Evolutionary conservation across 352 stramenopile genomes (phyloP).

Genomic region (Lagenidium giganteum): DNA sequence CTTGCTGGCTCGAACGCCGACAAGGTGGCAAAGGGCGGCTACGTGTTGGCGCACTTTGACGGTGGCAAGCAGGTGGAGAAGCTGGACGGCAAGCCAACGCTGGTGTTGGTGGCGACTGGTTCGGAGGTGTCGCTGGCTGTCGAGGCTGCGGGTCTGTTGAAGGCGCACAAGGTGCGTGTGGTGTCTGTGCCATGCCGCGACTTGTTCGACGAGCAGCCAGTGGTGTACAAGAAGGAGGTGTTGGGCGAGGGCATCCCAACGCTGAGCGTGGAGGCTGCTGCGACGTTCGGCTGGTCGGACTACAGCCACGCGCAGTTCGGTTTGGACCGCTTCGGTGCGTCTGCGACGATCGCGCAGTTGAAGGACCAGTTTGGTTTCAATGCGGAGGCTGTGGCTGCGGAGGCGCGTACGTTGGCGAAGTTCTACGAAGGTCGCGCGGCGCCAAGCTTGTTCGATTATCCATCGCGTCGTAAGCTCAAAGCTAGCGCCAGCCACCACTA

Average conservation of each 20-base stretch:
- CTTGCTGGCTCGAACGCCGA: slow-evolving; percentile 87
- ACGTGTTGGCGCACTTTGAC: slow-evolving; percentile 70
- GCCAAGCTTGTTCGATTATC: slow-evolving; percentile 74
- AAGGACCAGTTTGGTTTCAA: slow-evolving; percentile 97
- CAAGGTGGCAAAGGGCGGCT: slow-evolving; percentile 89
- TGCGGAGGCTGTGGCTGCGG: slow-evolving; percentile 88
- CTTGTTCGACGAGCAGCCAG: slow-evolving; percentile 95
- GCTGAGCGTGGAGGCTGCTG: slow-evolving; percentile 94
- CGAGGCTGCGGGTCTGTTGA: slow-evolving; percentile 91
- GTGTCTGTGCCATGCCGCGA: slow-evolving; percentile 98
- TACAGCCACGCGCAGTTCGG: slow-evolving; percentile 95
- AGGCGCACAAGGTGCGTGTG: slow-evolving; percentile 84
- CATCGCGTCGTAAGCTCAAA: slow-evolving; percentile 61
- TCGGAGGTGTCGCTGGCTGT: slow-evolving; percentile 95
- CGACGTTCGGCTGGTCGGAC: slow-evolving; percentile 93
- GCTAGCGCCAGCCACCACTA: slow-evolving; percentile 42
- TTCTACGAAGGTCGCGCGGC: slow-evolving; percentile 84
- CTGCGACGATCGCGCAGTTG: slow-evolving; percentile 83
- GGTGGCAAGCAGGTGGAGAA: slow-evolving; percentile 78
- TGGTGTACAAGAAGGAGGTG: slow-evolving; percentile 95
- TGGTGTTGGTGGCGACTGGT: slow-evolving; percentile 93
- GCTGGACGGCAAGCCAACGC: slow-evolving; percentile 67
- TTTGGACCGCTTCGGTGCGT: slow-evolving; percentile 86
- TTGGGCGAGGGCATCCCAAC: slow-evolving; percentile 93
- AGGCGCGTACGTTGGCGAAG: slow-evolving; percentile 90